These are phyloP conservation scores for Symbiotaphrina buchneri DNA, from an alignment of 495 filamentous ascomycete species.

Conservation along the genomic window DNA sequence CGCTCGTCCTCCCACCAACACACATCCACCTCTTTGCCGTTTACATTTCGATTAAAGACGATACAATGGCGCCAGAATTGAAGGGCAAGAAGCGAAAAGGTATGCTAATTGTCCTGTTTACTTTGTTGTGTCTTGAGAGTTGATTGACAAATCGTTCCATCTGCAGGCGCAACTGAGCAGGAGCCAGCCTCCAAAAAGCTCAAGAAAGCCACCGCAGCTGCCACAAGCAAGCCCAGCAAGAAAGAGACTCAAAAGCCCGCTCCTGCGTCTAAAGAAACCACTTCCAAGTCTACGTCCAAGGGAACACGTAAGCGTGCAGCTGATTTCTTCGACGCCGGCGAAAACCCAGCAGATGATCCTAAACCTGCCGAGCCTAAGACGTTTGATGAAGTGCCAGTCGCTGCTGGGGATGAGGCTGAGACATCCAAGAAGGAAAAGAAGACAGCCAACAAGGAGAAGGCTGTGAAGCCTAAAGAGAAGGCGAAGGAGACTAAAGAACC, in stretches of 20 bases:
- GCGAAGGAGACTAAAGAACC: constrained; percentile 6
- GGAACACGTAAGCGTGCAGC: constrained; percentile 28
- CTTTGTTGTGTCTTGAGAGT: constrained; percentile 2
- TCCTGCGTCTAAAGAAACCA: constrained; percentile 4
- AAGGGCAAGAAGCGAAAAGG: constrained; percentile 56
- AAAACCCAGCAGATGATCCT: too few species aligned
- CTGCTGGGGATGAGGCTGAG: constrained; percentile 11
- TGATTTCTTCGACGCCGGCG: constrained; percentile 19
- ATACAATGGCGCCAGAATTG: constrained; percentile 44
- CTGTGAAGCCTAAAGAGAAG: constrained; percentile 1
- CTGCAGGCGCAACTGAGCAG: neutral
- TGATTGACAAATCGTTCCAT: neutral
- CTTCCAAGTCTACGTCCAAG: constrained; percentile 6
- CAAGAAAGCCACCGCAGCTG: neutral
- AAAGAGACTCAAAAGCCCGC: constrained; percentile 3
- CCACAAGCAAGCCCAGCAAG: constrained; percentile 5
- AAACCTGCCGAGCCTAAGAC: too few species aligned
- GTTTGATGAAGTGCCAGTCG: constrained; percentile 10
- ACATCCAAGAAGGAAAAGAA: constrained; percentile 17
- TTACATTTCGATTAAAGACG: constrained; percentile 7
- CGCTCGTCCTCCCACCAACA: too few species aligned
- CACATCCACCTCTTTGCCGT: constrained; percentile 1
- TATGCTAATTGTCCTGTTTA: constrained; percentile 13
- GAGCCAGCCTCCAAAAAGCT: constrained; percentile 1
- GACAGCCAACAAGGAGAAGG: constrained; percentile 11